phyloP scores from a whole-genome alignment of 768 basidiomycete genomes.

The Auricularia sp. region DNA sequence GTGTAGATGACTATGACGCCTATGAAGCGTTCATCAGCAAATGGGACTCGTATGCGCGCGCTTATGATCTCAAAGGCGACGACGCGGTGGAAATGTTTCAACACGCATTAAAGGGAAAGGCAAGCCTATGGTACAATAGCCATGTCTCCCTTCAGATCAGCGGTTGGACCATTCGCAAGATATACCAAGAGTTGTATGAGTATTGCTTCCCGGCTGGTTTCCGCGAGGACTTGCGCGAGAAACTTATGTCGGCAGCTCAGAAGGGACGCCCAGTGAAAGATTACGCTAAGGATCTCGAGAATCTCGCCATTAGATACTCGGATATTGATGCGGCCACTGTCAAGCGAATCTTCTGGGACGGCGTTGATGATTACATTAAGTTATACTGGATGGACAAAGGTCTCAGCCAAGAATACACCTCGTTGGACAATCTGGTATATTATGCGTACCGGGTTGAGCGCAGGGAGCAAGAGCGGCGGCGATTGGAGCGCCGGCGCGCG shows the following conservation, averaged over 20 bases:
- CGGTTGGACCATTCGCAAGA: slow-evolving; percentile 21
- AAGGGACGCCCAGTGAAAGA: slow-evolving; percentile 19
- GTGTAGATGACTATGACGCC: neutral
- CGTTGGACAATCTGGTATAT: slow-evolving; percentile 18
- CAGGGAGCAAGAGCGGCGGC: neutral
- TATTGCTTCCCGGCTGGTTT: slow-evolving; percentile 29
- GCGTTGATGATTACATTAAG: slow-evolving; percentile 19
- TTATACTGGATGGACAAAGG: slow-evolving; percentile 21
- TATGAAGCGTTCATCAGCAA: neutral
- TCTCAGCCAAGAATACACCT: slow-evolving; percentile 18
- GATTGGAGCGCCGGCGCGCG: slow-evolving; percentile 16
- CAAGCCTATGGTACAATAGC: slow-evolving; percentile 24
- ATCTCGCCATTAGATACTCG: slow-evolving; percentile 26
- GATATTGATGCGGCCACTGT: slow-evolving; percentile 17
- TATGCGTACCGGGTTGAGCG: neutral
- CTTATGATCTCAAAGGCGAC: neutral
- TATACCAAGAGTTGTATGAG: slow-evolving; percentile 26
- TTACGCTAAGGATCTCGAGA: slow-evolving; percentile 27
- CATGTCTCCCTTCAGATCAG: slow-evolving; percentile 18
- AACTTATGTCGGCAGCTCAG: slow-evolving; percentile 18
- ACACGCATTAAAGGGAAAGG: slow-evolving; percentile 22
- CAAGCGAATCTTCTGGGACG: slow-evolving; percentile 28
- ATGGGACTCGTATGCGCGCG: neutral
- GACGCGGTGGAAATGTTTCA: neutral
- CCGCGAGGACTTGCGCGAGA: slow-evolving; percentile 16